phyloP scores from a whole-genome alignment of 2,329 filamentous ascomycete species.

The Parastagonospora nodorum region DNA sequence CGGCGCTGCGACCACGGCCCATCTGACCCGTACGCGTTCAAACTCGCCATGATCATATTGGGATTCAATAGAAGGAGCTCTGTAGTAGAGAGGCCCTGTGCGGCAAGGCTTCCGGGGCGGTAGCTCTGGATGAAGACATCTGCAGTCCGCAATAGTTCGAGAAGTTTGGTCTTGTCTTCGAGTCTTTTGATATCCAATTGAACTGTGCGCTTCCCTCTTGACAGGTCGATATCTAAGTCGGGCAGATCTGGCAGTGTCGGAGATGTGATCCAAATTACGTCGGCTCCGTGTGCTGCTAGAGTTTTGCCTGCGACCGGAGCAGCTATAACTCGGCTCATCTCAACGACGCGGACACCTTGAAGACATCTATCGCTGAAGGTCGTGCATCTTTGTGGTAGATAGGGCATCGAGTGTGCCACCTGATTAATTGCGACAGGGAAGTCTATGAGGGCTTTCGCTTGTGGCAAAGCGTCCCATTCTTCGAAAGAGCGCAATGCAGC shows the following conservation, averaged over 20 bases:
- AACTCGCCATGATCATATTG: slow-evolving; percentile 55
- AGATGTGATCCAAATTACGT: slow-evolving; percentile 54
- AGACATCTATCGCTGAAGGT: slow-evolving; percentile 38
- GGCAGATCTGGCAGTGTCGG: slow-evolving; percentile 50
- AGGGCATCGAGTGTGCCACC: slow-evolving; percentile 26
- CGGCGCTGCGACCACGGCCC: slow-evolving; percentile 55
- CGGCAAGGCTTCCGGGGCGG: slow-evolving; percentile 54
- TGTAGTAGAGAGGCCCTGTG: slow-evolving; percentile 49
- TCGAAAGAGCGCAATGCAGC: slow-evolving; percentile 56
- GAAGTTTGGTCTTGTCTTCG: slow-evolving; percentile 48
- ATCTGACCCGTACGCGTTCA: slow-evolving; percentile 58
- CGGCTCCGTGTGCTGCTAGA: slow-evolving; percentile 53
- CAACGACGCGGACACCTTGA: slow-evolving; percentile 48
- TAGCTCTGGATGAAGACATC: slow-evolving; percentile 63
- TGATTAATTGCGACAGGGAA: slow-evolving; percentile 55
- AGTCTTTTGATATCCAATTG: slow-evolving; percentile 54
- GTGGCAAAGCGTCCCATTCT: slow-evolving; percentile 59
- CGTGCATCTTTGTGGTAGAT: slow-evolving; percentile 2
- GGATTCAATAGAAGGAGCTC: slow-evolving; percentile 49
- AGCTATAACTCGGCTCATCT: slow-evolving; percentile 52
- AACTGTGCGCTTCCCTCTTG: slow-evolving; percentile 55
- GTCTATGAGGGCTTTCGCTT: slow-evolving; percentile 51
- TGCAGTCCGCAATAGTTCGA: slow-evolving; percentile 52
- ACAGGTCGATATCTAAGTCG: slow-evolving; percentile 49
- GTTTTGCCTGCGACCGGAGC: slow-evolving; percentile 51